These are phyloP conservation scores for Saturnispora saitoi DNA, from an alignment of 805 yeast species.

Conservation along the genomic window DNA sequence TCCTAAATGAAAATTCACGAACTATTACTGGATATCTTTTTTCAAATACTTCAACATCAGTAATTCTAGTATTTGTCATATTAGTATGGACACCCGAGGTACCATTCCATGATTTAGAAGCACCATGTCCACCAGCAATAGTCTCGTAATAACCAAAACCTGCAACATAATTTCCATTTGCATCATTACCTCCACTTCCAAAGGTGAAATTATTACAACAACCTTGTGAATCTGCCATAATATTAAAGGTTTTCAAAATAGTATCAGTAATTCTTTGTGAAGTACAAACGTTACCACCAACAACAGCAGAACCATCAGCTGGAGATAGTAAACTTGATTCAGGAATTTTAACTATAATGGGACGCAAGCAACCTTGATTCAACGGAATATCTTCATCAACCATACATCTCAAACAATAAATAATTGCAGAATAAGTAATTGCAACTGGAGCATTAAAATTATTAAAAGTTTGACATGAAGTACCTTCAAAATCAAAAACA, in stretches of 20 bases:
- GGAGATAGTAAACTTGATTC: slow-evolving; percentile 62
- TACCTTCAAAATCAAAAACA: slow-evolving; percentile 75
- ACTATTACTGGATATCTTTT: slow-evolving; percentile 79
- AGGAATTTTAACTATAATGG: slow-evolving; percentile 62
- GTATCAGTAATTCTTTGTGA: slow-evolving; percentile 91
- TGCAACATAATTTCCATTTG: slow-evolving; percentile 41
- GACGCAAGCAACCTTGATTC: slow-evolving; percentile 86
- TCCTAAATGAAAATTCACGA: slow-evolving; percentile 60
- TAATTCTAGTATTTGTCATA: slow-evolving; percentile 89
- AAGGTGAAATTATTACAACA: slow-evolving; percentile 91
- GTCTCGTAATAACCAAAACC: slow-evolving; percentile 93
- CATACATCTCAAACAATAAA: slow-evolving; percentile 78
- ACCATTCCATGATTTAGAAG: slow-evolving; percentile 76
- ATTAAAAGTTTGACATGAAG: slow-evolving; percentile 81
- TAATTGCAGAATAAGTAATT: slow-evolving; percentile 78
- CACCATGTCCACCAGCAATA: slow-evolving; percentile 94
- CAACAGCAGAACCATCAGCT: slow-evolving; percentile 80
- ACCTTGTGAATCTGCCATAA: slow-evolving; percentile 94
- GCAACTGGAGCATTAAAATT: slow-evolving; percentile 91
- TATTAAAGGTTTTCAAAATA: slow-evolving; percentile 73
- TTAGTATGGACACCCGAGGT: slow-evolving; percentile 87
- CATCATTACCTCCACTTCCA: slow-evolving; percentile 62
- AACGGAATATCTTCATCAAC: slow-evolving; percentile 84
- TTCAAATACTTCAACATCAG: slow-evolving; percentile 85
- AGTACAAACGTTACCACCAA: slow-evolving; percentile 91